These are phyloP conservation scores for Talaromyces borbonicus DNA, from an alignment of 495 filamentous ascomycete genomes.

Conservation along the genomic window DNA sequence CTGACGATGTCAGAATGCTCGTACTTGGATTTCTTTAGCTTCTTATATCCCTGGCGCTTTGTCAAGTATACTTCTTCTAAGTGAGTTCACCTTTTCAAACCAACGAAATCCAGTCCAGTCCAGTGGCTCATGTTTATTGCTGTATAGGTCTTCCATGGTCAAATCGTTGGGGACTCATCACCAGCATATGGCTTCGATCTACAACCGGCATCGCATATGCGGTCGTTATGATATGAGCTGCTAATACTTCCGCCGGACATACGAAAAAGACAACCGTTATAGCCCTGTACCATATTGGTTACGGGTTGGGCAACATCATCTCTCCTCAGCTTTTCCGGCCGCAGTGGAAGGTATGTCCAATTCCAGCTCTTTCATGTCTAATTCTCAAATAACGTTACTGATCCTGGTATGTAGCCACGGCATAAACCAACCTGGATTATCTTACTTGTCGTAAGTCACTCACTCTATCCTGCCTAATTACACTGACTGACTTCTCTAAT, in stretches of 20 bases:
- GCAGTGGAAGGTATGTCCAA: slow-evolving; percentile 16
- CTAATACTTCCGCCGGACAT: slow-evolving; percentile 26
- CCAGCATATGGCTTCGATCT: slow-evolving; percentile 27
- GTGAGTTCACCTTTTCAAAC: neutral
- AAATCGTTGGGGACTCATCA: slow-evolving; percentile 28
- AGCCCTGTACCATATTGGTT: slow-evolving; percentile 28
- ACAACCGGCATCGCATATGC: slow-evolving; percentile 29
- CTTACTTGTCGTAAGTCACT: slow-evolving; percentile 24
- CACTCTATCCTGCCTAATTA: neutral
- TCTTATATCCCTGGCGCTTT: slow-evolving; percentile 21
- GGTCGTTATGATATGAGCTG: slow-evolving; percentile 30
- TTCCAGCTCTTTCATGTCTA: neutral
- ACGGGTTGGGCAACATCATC: slow-evolving; percentile 28
- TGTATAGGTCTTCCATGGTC: slow-evolving; percentile 22
- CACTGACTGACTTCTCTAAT: neutral
- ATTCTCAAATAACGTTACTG: neutral
- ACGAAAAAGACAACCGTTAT: slow-evolving; percentile 30
- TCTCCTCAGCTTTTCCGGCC: slow-evolving; percentile 26
- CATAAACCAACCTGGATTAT: slow-evolving; percentile 32
- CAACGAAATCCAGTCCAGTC: neutral
- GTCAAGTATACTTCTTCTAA: slow-evolving; percentile 24
- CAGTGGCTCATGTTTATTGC: neutral
- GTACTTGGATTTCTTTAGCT: slow-evolving; percentile 28
- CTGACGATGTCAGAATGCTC: slow-evolving; percentile 17
- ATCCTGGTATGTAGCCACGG: slow-evolving; percentile 15